These are phyloP conservation scores for Aciculosporium take DNA, from an alignment of 2,329 filamentous ascomycete genomes.

Conservation along the genomic window DNA sequence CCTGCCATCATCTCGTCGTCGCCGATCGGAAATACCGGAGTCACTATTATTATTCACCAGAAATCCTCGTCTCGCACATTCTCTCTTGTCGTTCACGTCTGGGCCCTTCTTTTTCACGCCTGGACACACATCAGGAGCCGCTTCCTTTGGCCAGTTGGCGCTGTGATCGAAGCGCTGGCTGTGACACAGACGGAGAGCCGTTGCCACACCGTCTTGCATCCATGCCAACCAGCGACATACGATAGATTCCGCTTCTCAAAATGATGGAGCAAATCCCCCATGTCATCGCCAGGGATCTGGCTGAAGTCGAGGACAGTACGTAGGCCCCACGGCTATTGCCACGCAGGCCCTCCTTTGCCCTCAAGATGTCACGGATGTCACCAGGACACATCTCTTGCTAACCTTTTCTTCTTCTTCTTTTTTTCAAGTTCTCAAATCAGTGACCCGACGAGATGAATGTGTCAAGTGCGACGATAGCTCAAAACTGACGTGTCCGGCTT, in stretches of 20 bases:
- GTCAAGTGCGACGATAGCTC: constrained; percentile 30
- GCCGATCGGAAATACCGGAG: neutral
- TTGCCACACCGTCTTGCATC: neutral
- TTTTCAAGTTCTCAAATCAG: constrained; percentile 16
- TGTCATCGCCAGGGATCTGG: constrained; percentile 14
- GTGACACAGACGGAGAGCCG: neutral
- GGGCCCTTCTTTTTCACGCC: neutral
- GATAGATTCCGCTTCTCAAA: neutral
- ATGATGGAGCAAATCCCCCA: constrained; percentile 7
- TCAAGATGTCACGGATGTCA: too few species aligned
- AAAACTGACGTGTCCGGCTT: constrained; percentile 30
- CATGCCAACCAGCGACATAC: constrained; percentile 1
- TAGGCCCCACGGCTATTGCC: neutral
- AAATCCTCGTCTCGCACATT: neutral
- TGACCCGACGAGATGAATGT: constrained; percentile 30
- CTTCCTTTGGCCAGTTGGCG: neutral
- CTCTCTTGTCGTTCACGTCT: neutral
- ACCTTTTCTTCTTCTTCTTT: too few species aligned
- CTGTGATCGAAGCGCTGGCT: neutral
- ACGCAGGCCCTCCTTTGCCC: neutral
- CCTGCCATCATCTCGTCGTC: neutral
- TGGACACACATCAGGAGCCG: neutral
- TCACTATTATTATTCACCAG: constrained; percentile 5
- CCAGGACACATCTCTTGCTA: neutral
- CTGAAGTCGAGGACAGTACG: constrained; percentile 19